Evolutionary conservation across 352 stramenopile genomes (phyloP), one percentile per base, ranked within the genome.

Genomic region (Elongisporangium prolatum): DNA sequence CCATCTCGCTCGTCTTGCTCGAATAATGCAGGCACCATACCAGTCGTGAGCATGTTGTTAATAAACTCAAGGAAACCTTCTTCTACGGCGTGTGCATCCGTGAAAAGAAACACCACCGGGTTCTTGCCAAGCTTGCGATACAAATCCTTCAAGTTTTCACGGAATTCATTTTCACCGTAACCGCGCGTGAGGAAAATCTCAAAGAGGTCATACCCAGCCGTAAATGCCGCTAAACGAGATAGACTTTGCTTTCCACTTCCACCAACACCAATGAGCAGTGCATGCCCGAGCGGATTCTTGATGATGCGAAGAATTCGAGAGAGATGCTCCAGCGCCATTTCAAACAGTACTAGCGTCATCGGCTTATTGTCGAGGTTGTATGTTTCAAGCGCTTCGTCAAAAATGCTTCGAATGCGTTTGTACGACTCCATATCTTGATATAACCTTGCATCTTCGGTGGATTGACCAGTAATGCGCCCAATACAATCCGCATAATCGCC

Each of bases 1-100:
- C 71, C 73, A 50, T 98, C 95, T 44, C 91, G 89, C 60, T 98
- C 95, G 44, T 98, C 92, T 20, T 89, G 71, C 53, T 96, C 92
- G 65, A 98, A 98, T 2, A 98, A 64, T 2, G 91, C 93, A 1
- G 94, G 92, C 11, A 98, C 93, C 71, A 97, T 94, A 1, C 95
- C 95, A 0, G 93, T 98, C 0, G 93, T 98, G 7, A 98, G 74
- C 89, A 98, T 98, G 60, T 98, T 98, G 75, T 98, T 98, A 60
- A 98, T 94, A 56, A 97, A 98, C 64, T 98, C 95, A 17, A 98
- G 75, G 60, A 98, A 98, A 2, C 91, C 95, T 80, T 98, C 95
- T 62, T 98, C 89, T 2, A 98, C 93, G 0, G 97, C 92, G 60
- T 98, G 93, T 0, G 93, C 93, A 59, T 98, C 95, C 3, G 95